Conservation (phyloP, 192 early-diverging fungal species). For the Coemansia aciculifera region DNA sequence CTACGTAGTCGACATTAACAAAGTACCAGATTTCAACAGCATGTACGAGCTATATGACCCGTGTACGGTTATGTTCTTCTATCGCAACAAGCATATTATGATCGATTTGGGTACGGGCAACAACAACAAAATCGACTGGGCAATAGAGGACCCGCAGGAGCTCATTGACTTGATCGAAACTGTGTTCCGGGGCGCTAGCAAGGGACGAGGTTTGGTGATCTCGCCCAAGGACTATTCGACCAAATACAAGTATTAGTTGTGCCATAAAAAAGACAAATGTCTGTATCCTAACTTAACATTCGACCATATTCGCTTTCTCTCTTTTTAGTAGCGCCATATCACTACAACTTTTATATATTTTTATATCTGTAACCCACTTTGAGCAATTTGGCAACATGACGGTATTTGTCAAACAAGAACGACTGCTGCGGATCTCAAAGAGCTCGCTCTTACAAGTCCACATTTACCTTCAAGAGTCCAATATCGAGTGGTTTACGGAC, state of each 20-base stretch:
- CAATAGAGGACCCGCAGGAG: constrained; percentile 92
- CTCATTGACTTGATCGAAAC: constrained; percentile 91
- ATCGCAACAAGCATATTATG: constrained; percentile 97
- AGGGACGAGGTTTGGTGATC: constrained; percentile 96
- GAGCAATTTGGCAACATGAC: constrained; percentile 4
- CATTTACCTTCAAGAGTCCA: constrained; percentile 40
- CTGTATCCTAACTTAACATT: not conserved
- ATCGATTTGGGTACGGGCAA: constrained; percentile 98
- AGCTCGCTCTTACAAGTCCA: constrained; percentile 18
- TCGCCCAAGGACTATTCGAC: constrained; percentile 97
- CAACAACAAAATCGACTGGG: constrained; percentile 99
- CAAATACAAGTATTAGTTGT: constrained; percentile 90
- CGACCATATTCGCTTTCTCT: not conserved
- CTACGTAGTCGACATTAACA: constrained; percentile 92
- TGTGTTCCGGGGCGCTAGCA: constrained; percentile 91
- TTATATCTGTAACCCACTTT: not conserved
- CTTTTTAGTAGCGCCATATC: not conserved
- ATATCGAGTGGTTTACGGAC: constrained; percentile 48
- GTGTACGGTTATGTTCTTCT: constrained; percentile 98
- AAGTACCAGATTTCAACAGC: constrained; percentile 91
- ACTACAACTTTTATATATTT: not conserved
- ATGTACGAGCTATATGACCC: constrained; percentile 99
- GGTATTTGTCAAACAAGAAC: constrained; percentile 44
- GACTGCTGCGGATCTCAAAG: constrained; percentile 37
- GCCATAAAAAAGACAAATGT: constrained; percentile 4